Evolutionary conservation across 1,284 basidiomycete species (phyloP).

Genomic region (Cutaneotrichosporon dermatis): DNA sequence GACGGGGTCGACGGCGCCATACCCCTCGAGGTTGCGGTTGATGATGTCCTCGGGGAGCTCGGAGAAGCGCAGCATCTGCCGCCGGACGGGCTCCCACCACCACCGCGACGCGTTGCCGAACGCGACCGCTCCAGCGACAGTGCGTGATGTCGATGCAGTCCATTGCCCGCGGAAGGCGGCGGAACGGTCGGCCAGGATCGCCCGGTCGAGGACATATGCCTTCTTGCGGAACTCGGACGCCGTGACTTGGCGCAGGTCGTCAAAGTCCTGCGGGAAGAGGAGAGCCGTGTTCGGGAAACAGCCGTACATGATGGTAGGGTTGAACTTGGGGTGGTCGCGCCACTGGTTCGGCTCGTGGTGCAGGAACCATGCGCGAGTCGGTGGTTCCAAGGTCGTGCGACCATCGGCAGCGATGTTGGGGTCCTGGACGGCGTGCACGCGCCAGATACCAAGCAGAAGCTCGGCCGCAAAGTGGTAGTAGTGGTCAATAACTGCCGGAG

Average conservation of each 20-base stretch:
- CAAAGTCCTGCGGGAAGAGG: conserved; percentile 65
- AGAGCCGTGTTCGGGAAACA: conserved; percentile 53
- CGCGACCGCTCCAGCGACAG: conserved; percentile 49
- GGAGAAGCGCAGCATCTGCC: conserved; percentile 61
- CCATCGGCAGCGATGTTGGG: conserved; percentile 37
- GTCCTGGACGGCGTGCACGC: conserved; percentile 57
- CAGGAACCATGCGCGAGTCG: conserved; percentile 44
- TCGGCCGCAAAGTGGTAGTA: conserved; percentile 80
- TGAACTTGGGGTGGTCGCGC: conserved; percentile 47
- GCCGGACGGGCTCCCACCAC: conserved; percentile 68
- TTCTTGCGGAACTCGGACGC: conserved; percentile 41
- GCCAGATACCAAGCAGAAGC: conserved; percentile 66
- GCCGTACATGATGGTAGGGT: conserved; percentile 42
- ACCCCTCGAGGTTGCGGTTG: conserved; percentile 43
- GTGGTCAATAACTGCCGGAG: conserved; percentile 60
- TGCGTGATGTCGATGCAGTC: conserved; percentile 65
- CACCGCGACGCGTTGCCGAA: conserved; percentile 52
- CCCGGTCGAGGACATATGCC: conserved; percentile 47
- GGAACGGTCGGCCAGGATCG: conserved; percentile 64
- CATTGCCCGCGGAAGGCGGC: conserved; percentile 64
- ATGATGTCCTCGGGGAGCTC: conserved; percentile 52
- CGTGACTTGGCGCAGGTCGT: conserved; percentile 52
- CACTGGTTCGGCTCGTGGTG: conserved; percentile 41
- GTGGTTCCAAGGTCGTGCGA: conserved; percentile 35
- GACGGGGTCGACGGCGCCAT: conserved; percentile 42